phyloP scores from a whole-genome alignment of 305 asterid genomes.

The Ajuga reptans region DNA sequence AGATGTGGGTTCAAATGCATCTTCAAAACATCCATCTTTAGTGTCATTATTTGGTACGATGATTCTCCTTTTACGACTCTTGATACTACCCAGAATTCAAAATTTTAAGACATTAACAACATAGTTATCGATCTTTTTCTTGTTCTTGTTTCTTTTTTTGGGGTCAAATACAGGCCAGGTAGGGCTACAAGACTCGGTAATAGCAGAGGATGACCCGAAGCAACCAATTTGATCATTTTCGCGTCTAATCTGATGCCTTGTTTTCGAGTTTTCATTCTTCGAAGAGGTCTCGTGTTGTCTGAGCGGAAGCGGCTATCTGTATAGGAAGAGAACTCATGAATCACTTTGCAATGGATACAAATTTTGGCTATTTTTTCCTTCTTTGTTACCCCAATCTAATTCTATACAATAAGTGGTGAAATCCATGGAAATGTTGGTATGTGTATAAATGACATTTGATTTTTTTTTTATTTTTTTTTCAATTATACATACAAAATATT shows the following conservation, averaged over 20 bases:
- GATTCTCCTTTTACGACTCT: too few relatives aligned
- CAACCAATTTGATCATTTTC: conserved; percentile 17
- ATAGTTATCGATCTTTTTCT: background rate
- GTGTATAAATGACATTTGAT: conserved; percentile 12
- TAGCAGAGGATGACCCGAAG: conserved; percentile 51
- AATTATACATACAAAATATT: background rate
- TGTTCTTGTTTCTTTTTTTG: too few relatives aligned
- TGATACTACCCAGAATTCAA: too few relatives aligned
- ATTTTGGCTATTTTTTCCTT: conserved; percentile 19
- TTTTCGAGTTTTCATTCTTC: conserved; percentile 20
- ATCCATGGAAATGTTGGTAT: conserved; percentile 20
- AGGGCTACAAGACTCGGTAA: conserved; percentile 42
- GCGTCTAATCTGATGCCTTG: background rate
- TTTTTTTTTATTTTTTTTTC: background rate
- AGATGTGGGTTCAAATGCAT: conserved; percentile 43
- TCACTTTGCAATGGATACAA: conserved; percentile 24
- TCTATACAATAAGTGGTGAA: conserved; percentile 9
- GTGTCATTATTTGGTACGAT: conserved; percentile 62
- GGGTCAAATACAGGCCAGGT: conserved; percentile 48
- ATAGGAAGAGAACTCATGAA: conserved; percentile 23
- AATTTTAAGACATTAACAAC: background rate
- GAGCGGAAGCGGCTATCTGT: conserved; percentile 21
- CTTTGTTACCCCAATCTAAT: background rate
- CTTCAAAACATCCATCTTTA: conserved; percentile 67
- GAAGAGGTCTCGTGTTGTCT: conserved; percentile 8